phyloP scores from a whole-genome alignment of 164 flowering plant species.

The Vitis vinifera region ASM3070453v1 NC_081811.1:27932001-27932500 shows the following conservation, averaged over 20 bases:
- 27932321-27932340: not conserved
- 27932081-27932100: conserved; percentile 62
- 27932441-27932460: no score
- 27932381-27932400: not conserved
- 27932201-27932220: no score
- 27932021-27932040: not conserved
- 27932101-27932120: conserved; percentile 74
- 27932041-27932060: conserved; percentile 5
- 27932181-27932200: not conserved
- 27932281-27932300: no score
- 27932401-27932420: not conserved
- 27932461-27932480: no score
- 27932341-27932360: not conserved
- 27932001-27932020: not conserved
- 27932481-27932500: no score
- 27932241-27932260: no score
- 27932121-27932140: conserved; percentile 77
- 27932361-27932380: not conserved
- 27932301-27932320: no score
- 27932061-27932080: conserved; percentile 72
- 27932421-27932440: no score
- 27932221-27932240: no score
- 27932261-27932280: no score
- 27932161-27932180: not conserved
- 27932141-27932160: conserved; percentile 19